Evolutionary conservation across 2,329 filamentous ascomycete genomes (phyloP).

Genomic region (Xylariaceae sp.): DNA sequence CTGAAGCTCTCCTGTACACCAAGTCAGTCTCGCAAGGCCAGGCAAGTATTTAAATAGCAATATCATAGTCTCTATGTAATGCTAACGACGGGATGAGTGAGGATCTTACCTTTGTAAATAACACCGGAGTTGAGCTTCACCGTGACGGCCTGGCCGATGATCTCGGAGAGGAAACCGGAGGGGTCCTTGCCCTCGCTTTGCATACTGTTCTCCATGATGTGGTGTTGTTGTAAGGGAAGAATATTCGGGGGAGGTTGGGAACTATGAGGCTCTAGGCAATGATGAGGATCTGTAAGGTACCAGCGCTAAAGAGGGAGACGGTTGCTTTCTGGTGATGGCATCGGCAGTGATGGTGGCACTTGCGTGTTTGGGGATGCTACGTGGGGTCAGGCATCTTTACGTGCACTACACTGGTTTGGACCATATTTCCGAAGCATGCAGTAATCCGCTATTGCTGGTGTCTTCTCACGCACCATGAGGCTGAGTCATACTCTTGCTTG

Average conservation of each 20-base stretch:
- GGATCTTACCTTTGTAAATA: constrained; percentile 78
- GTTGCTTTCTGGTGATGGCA: no score
- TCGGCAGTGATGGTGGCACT: no score
- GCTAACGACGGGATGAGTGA: no score
- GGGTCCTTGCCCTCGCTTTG: constrained; percentile 81
- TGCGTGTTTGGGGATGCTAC: background rate
- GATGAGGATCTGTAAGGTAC: background rate
- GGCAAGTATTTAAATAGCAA: background rate
- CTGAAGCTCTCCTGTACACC: constrained; percentile 72
- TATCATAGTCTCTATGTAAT: background rate
- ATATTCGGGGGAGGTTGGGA: background rate
- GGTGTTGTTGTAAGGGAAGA: background rate
- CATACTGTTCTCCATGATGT: constrained; percentile 72
- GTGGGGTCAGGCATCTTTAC: background rate
- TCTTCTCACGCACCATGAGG: no score
- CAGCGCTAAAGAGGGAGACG: no score
- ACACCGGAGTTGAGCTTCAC: constrained; percentile 99
- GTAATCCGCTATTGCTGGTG: no score
- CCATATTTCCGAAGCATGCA: no score
- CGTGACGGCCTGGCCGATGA: constrained; percentile 88
- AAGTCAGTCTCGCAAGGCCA: constrained; percentile 13
- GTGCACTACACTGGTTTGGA: no score
- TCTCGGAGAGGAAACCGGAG: constrained; percentile 86
- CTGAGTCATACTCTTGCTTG: no score
- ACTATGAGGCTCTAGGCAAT: background rate